A percentile compares a stretch with the other conserved stretches of the same genome.
Evolutionary conservation across 371 early-diverging fungal species (phyloP).

Genomic region (Apophysomyces variabilis): DNA sequence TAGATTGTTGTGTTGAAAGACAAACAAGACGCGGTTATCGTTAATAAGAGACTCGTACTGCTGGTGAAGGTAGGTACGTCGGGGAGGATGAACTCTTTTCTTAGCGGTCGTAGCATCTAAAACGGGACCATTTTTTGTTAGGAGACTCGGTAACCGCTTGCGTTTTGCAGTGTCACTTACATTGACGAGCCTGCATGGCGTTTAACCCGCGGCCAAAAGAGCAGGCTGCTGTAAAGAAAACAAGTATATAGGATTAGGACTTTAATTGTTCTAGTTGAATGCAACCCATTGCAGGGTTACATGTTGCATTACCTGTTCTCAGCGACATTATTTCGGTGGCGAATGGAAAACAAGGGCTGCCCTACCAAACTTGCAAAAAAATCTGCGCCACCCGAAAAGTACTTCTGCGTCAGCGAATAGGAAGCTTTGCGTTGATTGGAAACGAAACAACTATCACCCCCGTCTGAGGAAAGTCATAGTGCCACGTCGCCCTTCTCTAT

Average conservation of each 20-base stretch:
- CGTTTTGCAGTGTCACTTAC: constrained; percentile 12
- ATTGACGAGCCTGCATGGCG: constrained; percentile 17
- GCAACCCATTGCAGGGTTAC: background rate
- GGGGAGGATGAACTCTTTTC: constrained; percentile 43
- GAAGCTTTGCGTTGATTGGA: too few relatives aligned
- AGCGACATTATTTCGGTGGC: constrained; percentile 29
- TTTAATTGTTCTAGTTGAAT: too few relatives aligned
- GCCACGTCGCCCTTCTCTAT: too few relatives aligned
- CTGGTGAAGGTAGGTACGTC: constrained; percentile 56
- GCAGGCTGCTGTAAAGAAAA: constrained; percentile 22
- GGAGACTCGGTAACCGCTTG: too few relatives aligned
- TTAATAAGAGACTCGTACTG: constrained; percentile 54
- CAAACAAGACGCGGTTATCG: constrained; percentile 60
- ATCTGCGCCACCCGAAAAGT: too few relatives aligned
- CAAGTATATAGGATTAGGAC: background rate
- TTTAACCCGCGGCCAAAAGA: constrained; percentile 32
- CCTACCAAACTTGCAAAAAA: background rate
- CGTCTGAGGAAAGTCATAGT: too few relatives aligned
- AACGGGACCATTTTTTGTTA: too few relatives aligned
- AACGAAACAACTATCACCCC: too few relatives aligned
- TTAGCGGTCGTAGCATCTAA: constrained; percentile 43
- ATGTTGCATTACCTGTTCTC: constrained; percentile 26
- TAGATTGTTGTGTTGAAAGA: constrained; percentile 75
- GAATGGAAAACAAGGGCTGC: background rate
- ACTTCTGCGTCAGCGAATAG: too few relatives aligned